phyloP scores from a whole-genome alignment of 192 early-diverging fungal species.

The Fimicolochytrium jonesii region DNA sequence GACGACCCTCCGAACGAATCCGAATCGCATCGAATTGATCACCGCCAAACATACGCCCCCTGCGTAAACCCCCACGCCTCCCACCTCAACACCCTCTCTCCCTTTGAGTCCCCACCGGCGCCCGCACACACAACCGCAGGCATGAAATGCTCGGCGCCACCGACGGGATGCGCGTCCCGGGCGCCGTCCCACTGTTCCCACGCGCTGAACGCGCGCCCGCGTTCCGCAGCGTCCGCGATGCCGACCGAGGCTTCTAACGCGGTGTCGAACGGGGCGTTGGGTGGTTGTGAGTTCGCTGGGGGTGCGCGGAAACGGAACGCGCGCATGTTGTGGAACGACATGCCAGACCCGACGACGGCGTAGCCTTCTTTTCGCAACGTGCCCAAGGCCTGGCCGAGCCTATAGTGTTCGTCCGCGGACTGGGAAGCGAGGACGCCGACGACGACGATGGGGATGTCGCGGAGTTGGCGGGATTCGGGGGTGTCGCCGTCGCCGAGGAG shows the following conservation, averaged over 20 bases:
- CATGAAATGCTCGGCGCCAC: constrained; percentile 40
- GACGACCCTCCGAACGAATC: no score
- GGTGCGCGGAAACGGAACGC: neutral
- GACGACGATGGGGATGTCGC: constrained; percentile 43
- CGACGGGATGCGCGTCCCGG: constrained; percentile 25
- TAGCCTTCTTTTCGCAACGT: constrained; percentile 42
- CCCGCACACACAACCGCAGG: constrained; percentile 43
- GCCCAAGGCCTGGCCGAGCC: constrained; percentile 37
- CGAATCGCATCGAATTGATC: no score
- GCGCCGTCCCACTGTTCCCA: constrained; percentile 5
- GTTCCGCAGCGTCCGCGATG: neutral
- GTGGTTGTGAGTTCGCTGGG: neutral
- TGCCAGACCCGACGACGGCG: constrained; percentile 48
- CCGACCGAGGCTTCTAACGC: constrained; percentile 9
- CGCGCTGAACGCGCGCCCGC: constrained; percentile 10
- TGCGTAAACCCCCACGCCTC: neutral
- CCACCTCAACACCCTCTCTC: neutral
- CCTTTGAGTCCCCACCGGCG: constrained; percentile 12
- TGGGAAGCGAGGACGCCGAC: constrained; percentile 34
- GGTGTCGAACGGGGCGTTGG: constrained; percentile 11
- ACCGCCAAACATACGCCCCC: neutral
- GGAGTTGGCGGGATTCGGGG: no score
- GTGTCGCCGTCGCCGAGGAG: constrained; percentile 13
- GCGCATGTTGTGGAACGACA: constrained; percentile 25
- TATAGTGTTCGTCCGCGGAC: constrained; percentile 28